Base-by-base conservation (phyloP, 208 protist species). In the Phytomonas sp. region DNA sequence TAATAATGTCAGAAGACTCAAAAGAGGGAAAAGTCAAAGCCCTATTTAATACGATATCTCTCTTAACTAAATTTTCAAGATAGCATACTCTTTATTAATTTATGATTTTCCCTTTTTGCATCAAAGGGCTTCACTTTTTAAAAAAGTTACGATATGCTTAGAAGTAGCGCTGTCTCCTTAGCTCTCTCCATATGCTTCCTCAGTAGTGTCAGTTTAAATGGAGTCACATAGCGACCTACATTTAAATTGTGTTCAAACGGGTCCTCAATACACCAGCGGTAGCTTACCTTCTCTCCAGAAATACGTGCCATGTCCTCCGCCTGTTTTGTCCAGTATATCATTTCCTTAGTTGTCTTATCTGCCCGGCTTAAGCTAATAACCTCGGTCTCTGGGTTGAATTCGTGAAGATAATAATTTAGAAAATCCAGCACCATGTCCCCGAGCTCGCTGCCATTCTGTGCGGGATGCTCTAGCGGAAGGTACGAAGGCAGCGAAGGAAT, bases 251-350 rank as follows among this genome's bases (percentile, higher is more conserved):
- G 66, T 79, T 96, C 92, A 68, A 91, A 96, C 14, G 92, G 92
- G 72, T 96, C 92, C 75, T 96, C 92, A 65, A 96, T 94, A 77
- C 92, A 96, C 80, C 86, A 90, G 31, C 86, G 87, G 63, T 93
- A 96, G 74, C 89, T 71, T 19, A 86, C 63, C 67, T 93, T 92
- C 73, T 93, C 91, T 1, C 82, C 85, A 14, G 81, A 79, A 52
- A 90, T 89, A 40, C 86, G 81, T 6, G 75, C 81, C 78, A 81
- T 73, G 66, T 96, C 89, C 70, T 93, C 88, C n/a, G 78, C 84
- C 52, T 80, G 65, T 67, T 79, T 83, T 31, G 87, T 93, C 89
- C 92, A 96, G n/a, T 77, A 72, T 32, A 96, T 71, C 71, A 79
- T 67, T 49, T 85, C 77, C 69, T 82, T 84, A 36, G 79, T 86